Conservation (phyloP, 495 filamentous ascomycete genomes). For the Amniculicola lignicola region DNA sequence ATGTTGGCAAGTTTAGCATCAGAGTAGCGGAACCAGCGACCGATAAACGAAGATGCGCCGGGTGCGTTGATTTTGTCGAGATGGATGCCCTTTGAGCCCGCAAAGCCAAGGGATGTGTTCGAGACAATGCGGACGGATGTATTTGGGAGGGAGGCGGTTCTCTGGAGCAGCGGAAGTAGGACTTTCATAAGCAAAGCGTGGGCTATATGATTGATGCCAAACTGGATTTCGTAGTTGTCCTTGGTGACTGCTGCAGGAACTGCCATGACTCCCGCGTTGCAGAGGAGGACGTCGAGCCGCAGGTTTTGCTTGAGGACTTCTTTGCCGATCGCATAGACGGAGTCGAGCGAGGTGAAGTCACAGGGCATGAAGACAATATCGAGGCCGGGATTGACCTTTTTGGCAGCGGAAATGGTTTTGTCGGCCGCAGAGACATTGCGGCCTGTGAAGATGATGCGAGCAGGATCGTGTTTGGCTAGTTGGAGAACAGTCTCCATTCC, state of each 20-base stretch:
- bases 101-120: neutral
- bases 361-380: conserved; percentile 12
- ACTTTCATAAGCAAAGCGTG: conserved; percentile 17
- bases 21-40: conserved; percentile 49
- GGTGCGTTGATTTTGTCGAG: neutral
- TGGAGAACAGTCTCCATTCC: conserved; percentile 12
- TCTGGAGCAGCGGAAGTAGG: conserved; percentile 1
- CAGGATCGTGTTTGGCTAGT: conserved; percentile 20
- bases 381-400: neutral
- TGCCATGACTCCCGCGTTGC: conserved; percentile 20
- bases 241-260: neutral
- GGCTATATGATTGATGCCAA: conserved; percentile 11
- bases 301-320: neutral
- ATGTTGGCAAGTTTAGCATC: conserved; percentile 69
- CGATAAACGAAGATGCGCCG: neutral
- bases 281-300: conserved; percentile 8
- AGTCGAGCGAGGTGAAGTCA: conserved; percentile 7
- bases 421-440: conserved; percentile 3
- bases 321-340: conserved; percentile 6
- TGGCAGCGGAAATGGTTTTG: neutral
- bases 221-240: conserved; percentile 17
- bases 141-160: neutral
- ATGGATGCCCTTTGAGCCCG: neutral
- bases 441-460: conserved; percentile 13
- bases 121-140: neutral